Base-by-base conservation (phyloP, 2,329 filamentous ascomycete species). In the Sarocladium oryzae region DNA sequence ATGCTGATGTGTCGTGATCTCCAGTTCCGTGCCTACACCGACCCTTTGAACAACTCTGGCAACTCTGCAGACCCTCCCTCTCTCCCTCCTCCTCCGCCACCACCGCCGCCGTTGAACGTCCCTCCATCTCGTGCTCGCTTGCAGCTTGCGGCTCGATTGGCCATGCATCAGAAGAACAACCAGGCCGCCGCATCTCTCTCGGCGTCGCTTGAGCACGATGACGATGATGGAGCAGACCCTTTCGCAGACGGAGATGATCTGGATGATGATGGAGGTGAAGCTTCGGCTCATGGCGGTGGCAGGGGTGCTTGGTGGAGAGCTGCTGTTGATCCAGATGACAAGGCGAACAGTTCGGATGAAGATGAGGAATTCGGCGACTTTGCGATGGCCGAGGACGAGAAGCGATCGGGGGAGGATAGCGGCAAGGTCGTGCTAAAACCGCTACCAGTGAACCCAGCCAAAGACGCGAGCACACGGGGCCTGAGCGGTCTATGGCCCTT, bases 81-180 rank as follows among this genome's bases (percentile, higher is more conserved):
- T 11, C 76, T 82, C 45, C 78, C 68, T 2, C 78, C 80, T 6
- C 80, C 81, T 2, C 78, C 77, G 2, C 78, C 81, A 1, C 85
- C 86, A n/a, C 87, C 83, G 20, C 85, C 88, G 28, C 89, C 90
- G 11, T 75, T 96, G 61, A 93, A 92, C 65, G 84, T 92, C 32
- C 85, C 88, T 1, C 91, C 92, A 2, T 95, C 89, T 7, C 83
- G 92, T 50, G 92, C 92, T 7, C 83, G 92, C 49, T 78, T 89
- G 51, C 89, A 95, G 66, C 79, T 97, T n/a, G 91, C 90, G n/a
- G 88, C 88, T 11, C 83, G 91, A 11, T 77, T 97, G 61, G 81
- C 88, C 2, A 81, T 86, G 68, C 86, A 89, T 57, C 81, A 84
- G 58, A 85, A 88, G 66, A 81, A 82, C 57, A 74, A 69, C 41